These are phyloP conservation scores for Amanita pallidorosea DNA, from an alignment of 768 basidiomycete genomes.

Conservation along the genomic window DNA sequence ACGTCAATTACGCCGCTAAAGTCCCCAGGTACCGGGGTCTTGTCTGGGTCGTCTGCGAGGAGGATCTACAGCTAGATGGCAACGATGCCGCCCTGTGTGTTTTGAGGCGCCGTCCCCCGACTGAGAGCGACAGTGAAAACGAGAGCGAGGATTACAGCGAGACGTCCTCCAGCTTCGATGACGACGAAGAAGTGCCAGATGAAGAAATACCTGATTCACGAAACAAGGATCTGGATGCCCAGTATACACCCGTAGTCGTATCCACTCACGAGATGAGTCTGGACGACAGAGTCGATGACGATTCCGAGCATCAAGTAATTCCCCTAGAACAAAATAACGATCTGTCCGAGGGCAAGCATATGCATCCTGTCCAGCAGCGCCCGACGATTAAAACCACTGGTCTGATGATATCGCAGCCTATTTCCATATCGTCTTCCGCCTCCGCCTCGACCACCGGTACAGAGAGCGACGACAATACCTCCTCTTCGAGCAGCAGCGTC, in stretches of 20 bases:
- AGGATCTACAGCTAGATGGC: conserved; percentile 37
- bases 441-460: neutral
- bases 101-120: conserved; percentile 5
- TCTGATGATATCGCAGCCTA: conserved; percentile 4
- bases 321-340: conserved; percentile 17
- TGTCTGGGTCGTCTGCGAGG: conserved; percentile 75
- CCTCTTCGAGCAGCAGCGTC: neutral
- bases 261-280: conserved; percentile 8
- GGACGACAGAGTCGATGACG: conserved; percentile 11
- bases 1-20: conserved; percentile 13
- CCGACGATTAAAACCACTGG: conserved; percentile 8
- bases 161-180: conserved; percentile 14
- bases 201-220: conserved; percentile 14
- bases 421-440: conserved; percentile 7
- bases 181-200: conserved; percentile 16
- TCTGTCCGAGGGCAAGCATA: conserved; percentile 28
- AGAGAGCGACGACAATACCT: neutral
- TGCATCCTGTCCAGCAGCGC: conserved; percentile 43
- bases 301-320: conserved; percentile 9
- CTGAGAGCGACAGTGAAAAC: conserved; percentile 12
- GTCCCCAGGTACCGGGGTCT: conserved; percentile 56
- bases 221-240: conserved; percentile 8
- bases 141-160: conserved; percentile 16
- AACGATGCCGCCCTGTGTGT: conserved; percentile 22
- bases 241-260: conserved; percentile 1